A percentile compares a stretch with the other conserved stretches of the same genome.
Evolutionary conservation across 495 filamentous ascomycete species (phyloP).

Genomic region (Penicillium lagena): DNA sequence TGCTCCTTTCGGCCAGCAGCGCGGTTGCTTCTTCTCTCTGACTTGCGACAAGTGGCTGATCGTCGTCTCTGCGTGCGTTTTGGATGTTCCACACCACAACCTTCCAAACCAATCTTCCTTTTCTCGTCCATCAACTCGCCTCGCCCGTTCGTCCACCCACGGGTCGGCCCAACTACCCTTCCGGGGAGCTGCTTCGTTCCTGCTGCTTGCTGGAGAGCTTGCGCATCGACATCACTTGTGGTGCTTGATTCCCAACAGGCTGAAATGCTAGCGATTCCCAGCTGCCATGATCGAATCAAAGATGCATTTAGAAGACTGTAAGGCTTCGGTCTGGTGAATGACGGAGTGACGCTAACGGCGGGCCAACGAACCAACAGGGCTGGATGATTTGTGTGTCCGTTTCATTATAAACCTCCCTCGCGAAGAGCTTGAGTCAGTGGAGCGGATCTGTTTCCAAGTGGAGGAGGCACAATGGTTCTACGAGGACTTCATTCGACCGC

Average conservation of each 20-base stretch:
- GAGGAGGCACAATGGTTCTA: conserved; percentile 99
- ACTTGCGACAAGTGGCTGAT: too few species aligned
- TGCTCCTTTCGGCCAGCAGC: too few species aligned
- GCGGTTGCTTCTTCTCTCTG: too few species aligned
- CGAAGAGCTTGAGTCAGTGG: conserved; percentile 82
- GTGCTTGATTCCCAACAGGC: conserved; percentile 2
- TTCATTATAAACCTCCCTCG: conserved; percentile 94
- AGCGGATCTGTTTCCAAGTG: conserved; percentile 95
- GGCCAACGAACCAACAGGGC: conserved; percentile 47
- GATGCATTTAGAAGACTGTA: conserved; percentile 85
- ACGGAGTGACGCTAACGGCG: conserved; percentile 2
- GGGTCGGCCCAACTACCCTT: conserved; percentile 19
- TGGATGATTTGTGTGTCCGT: conserved; percentile 91
- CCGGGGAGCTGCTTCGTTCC: conserved; percentile 23
- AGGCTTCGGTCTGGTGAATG: conserved; percentile 18
- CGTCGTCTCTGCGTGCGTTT: too few species aligned
- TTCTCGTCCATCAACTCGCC: not conserved
- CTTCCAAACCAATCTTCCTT: not conserved
- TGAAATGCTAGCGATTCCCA: conserved; percentile 39
- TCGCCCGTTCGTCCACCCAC: conserved; percentile 12
- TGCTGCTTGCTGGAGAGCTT: conserved; percentile 10
- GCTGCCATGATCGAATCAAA: conserved; percentile 69
- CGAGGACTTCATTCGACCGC: conserved; percentile 94
- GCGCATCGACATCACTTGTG: not conserved
- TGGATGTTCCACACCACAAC: too few species aligned